Conservation (phyloP, 2,329 filamentous ascomycete genomes). For the Botrytis sinoallii region DNA sequence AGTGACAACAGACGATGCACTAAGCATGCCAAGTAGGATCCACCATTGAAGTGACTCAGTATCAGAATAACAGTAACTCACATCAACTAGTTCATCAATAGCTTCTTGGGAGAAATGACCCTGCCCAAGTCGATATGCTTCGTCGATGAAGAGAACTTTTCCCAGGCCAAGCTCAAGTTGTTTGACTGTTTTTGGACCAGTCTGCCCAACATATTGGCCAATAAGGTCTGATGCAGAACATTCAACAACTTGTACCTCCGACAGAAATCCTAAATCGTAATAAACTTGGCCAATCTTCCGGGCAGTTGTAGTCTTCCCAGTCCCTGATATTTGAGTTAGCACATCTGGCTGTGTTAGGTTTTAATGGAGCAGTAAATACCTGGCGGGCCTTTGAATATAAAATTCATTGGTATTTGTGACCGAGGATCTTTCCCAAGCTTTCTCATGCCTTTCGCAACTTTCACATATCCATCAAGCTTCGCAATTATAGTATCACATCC, state of each 20-base stretch:
- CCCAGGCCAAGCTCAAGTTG: constrained; percentile 53
- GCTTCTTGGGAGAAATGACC: constrained; percentile 57
- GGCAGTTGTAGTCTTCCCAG: constrained; percentile 71
- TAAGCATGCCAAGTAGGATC: neutral
- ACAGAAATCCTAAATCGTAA: constrained; percentile 70
- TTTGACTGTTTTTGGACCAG: constrained; percentile 61
- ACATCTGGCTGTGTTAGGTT: accelerated
- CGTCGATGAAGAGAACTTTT: constrained; percentile 57
- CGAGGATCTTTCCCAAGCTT: constrained; percentile 47
- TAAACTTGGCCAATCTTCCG: constrained; percentile 72
- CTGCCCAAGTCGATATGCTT: constrained; percentile 54
- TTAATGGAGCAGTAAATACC: constrained; percentile 43
- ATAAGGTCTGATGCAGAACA: constrained; percentile 67
- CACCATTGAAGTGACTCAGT: too few species aligned
- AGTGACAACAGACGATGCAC: neutral
- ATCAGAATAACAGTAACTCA: neutral
- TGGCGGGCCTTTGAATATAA: constrained; percentile 55
- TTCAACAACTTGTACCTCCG: constrained; percentile 58
- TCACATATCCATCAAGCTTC: constrained; percentile 49
- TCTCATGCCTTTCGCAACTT: constrained; percentile 45
- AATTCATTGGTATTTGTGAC: constrained; percentile 53
- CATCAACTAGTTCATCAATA: constrained; percentile 66
- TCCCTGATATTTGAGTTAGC: constrained; percentile 43
- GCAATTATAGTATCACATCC: constrained; percentile 50
- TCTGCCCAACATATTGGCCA: constrained; percentile 66